A percentile compares a stretch with the other conserved stretches of the same genome.
phyloP scores from a whole-genome alignment of 2,329 filamentous ascomycete species.

The Aspergillus sp. region DNA sequence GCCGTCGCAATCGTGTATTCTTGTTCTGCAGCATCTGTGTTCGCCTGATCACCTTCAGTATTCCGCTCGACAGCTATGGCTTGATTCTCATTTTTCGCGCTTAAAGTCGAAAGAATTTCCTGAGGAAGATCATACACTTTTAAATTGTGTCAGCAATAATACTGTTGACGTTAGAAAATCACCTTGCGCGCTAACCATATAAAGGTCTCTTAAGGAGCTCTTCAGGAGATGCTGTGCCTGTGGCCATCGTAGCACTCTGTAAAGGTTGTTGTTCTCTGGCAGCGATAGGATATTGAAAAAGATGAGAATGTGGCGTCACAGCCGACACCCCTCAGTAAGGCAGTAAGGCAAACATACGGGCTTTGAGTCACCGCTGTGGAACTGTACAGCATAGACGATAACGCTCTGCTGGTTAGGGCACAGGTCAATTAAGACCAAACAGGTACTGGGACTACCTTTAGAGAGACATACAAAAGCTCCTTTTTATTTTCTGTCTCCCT shows the following conservation, averaged over 20 bases:
- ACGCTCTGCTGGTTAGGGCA: too few relatives aligned
- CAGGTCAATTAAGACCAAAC: too few relatives aligned
- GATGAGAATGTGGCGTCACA: not conserved
- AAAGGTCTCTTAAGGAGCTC: slow-evolving; percentile 42
- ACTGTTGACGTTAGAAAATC: not conserved
- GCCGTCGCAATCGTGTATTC: slow-evolving; percentile 43
- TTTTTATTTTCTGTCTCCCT: too few relatives aligned
- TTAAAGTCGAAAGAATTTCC: slow-evolving; percentile 62
- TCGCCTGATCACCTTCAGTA: slow-evolving; percentile 21
- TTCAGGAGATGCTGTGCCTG: slow-evolving; percentile 19
- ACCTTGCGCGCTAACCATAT: slow-evolving; percentile 36
- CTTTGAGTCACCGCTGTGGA: too few relatives aligned
- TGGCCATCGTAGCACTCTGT: slow-evolving; percentile 8
- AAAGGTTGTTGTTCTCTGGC: not conserved
- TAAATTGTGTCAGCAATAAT: slow-evolving; percentile 10
- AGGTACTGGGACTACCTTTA: too few relatives aligned
- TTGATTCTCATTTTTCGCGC: slow-evolving; percentile 45
- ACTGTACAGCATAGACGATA: too few relatives aligned
- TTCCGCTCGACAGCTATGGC: slow-evolving; percentile 17
- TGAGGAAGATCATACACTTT: slow-evolving; percentile 74
- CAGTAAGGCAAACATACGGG: not conserved
- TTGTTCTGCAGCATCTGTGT: slow-evolving; percentile 26
- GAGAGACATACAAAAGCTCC: too few relatives aligned
- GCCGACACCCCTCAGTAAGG: not conserved
- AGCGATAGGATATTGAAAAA: not conserved